phyloP scores from a whole-genome alignment of 2,329 filamentous ascomycete species.

The Penicillium oxalicum region DNA sequence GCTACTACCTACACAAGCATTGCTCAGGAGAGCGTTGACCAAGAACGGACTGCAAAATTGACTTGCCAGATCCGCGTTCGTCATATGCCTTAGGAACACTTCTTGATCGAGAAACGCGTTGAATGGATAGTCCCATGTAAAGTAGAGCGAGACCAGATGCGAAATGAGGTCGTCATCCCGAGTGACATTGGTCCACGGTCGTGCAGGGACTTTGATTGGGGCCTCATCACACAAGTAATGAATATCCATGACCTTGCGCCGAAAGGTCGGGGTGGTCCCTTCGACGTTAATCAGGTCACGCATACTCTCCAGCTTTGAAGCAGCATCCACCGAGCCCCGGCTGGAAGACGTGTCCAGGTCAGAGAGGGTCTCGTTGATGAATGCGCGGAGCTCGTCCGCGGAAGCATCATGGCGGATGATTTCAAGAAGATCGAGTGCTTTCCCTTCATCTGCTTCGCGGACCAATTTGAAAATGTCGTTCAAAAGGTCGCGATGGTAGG shows the following conservation, averaged over 20 bases:
- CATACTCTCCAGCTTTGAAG: slow-evolving; percentile 25
- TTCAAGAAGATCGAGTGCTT: slow-evolving; percentile 26
- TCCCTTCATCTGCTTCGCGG: slow-evolving; percentile 27
- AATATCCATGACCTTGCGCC: slow-evolving; percentile 39
- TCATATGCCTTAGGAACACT: slow-evolving; percentile 57
- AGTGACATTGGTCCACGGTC: slow-evolving; percentile 74
- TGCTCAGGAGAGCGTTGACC: slow-evolving; percentile 82
- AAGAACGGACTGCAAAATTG: slow-evolving; percentile 76
- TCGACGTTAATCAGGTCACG: slow-evolving; percentile 26
- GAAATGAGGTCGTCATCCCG: slow-evolving; percentile 67
- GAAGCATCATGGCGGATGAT: slow-evolving; percentile 33
- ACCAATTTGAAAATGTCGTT: slow-evolving; percentile 34
- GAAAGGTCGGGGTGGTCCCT: slow-evolving; percentile 27
- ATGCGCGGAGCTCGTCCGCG: slow-evolving; percentile 32
- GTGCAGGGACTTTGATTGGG: slow-evolving; percentile 30
- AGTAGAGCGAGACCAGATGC: slow-evolving; percentile 85
- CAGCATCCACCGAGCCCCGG: slow-evolving; percentile 6
- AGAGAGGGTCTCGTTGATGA: slow-evolving; percentile 28
- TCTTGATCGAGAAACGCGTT: slow-evolving; percentile 73
- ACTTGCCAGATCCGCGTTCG: slow-evolving; percentile 32
- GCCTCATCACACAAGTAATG: slow-evolving; percentile 35
- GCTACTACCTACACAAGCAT: slow-evolving; percentile 32
- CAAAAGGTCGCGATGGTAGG: slow-evolving; percentile 35
- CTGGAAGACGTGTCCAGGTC: slow-evolving; percentile 7
- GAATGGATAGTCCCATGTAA: slow-evolving; percentile 90